Percentiles rank a stretch among this genome's conserved stretches.
Conservation (phyloP, 129 eudicot species). For the Arctium minus region DNA sequence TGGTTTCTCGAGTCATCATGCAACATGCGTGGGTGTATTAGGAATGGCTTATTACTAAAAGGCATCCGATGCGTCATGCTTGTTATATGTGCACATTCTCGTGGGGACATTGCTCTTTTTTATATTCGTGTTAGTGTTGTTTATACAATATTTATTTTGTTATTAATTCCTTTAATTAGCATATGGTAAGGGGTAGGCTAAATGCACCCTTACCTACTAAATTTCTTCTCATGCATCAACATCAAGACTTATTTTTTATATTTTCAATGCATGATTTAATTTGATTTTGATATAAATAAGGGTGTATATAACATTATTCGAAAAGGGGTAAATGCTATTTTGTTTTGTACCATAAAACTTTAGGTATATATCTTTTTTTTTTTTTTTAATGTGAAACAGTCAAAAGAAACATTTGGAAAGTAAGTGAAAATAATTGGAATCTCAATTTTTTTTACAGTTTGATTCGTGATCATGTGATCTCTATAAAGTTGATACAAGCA, state of each 20-base stretch:
- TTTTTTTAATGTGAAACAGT: background rate
- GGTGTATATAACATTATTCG: too few relatives aligned
- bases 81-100: background rate
- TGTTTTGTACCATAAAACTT: conserved; percentile 7
- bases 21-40: background rate
- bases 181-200: background rate
- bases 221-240: too few relatives aligned
- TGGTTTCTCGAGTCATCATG: background rate
- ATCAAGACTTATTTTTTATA: too few relatives aligned
- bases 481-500: background rate
- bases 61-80: background rate
- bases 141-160: background rate
- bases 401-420: background rate
- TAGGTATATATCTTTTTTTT: background rate
- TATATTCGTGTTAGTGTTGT: background rate
- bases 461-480: background rate
- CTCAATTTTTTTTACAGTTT: background rate
- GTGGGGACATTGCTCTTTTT: background rate
- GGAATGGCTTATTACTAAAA: background rate
- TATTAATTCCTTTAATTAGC: background rate
- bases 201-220: too few relatives aligned
- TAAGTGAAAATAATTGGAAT: background rate
- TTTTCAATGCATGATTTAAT: too few relatives aligned
- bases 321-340: background rate
- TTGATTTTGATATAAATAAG: too few relatives aligned